These are phyloP conservation scores for Aspergillus sp. DNA, from an alignment of 2,329 filamentous ascomycete genomes.

Conservation along the genomic window DNA sequence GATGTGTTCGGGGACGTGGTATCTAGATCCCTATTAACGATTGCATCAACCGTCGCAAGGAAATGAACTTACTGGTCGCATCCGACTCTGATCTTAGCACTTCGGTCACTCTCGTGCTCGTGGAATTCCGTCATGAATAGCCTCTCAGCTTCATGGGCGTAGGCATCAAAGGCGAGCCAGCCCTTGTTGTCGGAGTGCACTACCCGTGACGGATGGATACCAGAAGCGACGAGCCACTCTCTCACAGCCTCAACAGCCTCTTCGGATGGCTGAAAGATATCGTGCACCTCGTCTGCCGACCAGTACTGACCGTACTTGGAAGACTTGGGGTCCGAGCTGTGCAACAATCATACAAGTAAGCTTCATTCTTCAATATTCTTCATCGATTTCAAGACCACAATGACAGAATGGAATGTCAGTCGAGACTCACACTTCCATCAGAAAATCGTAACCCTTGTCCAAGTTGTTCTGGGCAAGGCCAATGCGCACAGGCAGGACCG, in stretches of 20 bases:
- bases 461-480: slow-evolving; percentile 50
- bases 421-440: slow-evolving; percentile 41
- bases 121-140: slow-evolving; percentile 58
- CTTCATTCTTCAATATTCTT: not conserved
- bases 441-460: slow-evolving; percentile 45
- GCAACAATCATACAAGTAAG: not conserved
- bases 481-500: slow-evolving; percentile 49
- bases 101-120: slow-evolving; percentile 48
- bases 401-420: not conserved
- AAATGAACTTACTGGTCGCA: slow-evolving; percentile 39
- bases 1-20: slow-evolving; percentile 53
- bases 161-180: slow-evolving; percentile 59
- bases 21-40: slow-evolving; percentile 26
- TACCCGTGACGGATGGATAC: slow-evolving; percentile 53
- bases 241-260: slow-evolving; percentile 54
- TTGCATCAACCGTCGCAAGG: too few relatives aligned
- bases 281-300: slow-evolving; percentile 45
- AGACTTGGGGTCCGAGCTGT: slow-evolving; percentile 45
- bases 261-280: slow-evolving; percentile 44
- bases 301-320: slow-evolving; percentile 47
- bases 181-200: slow-evolving; percentile 53
- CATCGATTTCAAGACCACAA: not conserved
- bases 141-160: slow-evolving; percentile 55
- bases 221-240: slow-evolving; percentile 56
- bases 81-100: slow-evolving; percentile 31